A percentile compares a stretch with the other conserved stretches of the same genome.
Conservation (phyloP, 2,329 filamentous ascomycete genomes). For the Neofusicoccum parvum region DNA sequence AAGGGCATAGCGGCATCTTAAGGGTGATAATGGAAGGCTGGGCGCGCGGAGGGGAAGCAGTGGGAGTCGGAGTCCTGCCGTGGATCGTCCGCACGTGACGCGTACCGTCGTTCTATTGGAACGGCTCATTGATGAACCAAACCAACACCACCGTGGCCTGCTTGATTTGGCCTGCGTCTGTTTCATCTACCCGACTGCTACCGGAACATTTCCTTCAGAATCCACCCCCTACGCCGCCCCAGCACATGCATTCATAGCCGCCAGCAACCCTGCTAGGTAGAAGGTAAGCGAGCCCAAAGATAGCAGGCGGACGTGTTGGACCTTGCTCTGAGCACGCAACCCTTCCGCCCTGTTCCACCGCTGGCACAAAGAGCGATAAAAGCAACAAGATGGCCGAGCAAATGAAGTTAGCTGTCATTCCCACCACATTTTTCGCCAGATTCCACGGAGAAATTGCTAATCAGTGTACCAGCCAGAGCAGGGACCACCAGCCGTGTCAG, state of each 20-base stretch:
- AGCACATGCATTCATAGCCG: conserved; percentile 12
- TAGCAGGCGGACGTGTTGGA: conserved; percentile 1
- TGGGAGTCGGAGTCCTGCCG: conserved; percentile 20
- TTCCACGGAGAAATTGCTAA: conserved; percentile 4
- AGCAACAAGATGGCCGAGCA: background rate
- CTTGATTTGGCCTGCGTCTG: background rate
- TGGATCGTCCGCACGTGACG: conserved; percentile 19
- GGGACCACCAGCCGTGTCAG: background rate
- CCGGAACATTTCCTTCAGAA: background rate
- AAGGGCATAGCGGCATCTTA: conserved; percentile 21
- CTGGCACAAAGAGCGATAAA: background rate
- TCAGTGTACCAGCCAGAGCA: background rate
- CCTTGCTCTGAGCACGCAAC: conserved; percentile 2
- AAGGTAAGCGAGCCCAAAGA: conserved; percentile 18
- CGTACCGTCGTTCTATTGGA: background rate
- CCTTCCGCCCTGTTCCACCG: background rate
- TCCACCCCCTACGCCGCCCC: background rate
- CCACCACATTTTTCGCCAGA: background rate
- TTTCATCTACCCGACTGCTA: conserved; percentile 5
- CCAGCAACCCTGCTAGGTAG: conserved; percentile 16
- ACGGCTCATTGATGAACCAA: conserved; percentile 9
- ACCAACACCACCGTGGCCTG: background rate
- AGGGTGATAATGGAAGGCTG: conserved; percentile 17
- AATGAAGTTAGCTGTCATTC: background rate
- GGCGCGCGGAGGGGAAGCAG: conserved; percentile 18